Percentiles rank a stretch among this genome's conserved stretches.
Evolutionary conservation across 2,329 filamentous ascomycete species (phyloP).

Genomic region (Pseudocercospora macadamiae): DNA sequence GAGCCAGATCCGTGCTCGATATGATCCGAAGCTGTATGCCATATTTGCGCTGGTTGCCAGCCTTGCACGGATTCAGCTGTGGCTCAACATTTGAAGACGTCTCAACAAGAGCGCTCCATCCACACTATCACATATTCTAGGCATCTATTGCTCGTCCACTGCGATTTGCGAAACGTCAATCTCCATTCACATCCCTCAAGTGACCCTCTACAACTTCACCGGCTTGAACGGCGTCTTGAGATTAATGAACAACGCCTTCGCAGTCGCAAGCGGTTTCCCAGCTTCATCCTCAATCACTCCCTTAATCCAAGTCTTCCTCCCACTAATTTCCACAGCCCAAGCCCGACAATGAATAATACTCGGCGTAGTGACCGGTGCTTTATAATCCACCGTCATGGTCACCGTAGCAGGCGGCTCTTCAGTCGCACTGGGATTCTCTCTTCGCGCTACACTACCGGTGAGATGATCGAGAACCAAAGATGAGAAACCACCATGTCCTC

Average conservation of each 20-base stretch:
- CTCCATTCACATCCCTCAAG: too few relatives aligned
- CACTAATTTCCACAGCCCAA: slow-evolving; percentile 23
- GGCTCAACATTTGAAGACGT: too few relatives aligned
- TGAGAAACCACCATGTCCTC: slow-evolving; percentile 31
- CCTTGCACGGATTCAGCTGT: not conserved
- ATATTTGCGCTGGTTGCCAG: too few relatives aligned
- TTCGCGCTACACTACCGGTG: slow-evolving; percentile 15
- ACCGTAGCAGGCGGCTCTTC: slow-evolving; percentile 28
- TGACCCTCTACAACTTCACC: slow-evolving; percentile 3
- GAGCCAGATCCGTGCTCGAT: not conserved
- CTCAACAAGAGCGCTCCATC: too few relatives aligned
- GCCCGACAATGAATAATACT: slow-evolving; percentile 25
- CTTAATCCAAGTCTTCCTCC: slow-evolving; percentile 28
- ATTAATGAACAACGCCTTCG: slow-evolving; percentile 27
- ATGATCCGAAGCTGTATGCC: not conserved
- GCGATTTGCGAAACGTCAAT: too few relatives aligned
- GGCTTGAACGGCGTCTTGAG: not conserved
- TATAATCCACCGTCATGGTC: slow-evolving; percentile 30
- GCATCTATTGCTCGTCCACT: too few relatives aligned
- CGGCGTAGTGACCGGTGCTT: slow-evolving; percentile 27
- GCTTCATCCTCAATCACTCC: slow-evolving; percentile 26
- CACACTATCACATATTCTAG: too few relatives aligned
- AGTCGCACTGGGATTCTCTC: not conserved
- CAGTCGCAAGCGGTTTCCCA: slow-evolving; percentile 24
- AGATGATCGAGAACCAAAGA: slow-evolving; percentile 28